Evolutionary conservation across 768 basidiomycete genomes (phyloP).

Genomic region (Arthromyces matolae): DNA sequence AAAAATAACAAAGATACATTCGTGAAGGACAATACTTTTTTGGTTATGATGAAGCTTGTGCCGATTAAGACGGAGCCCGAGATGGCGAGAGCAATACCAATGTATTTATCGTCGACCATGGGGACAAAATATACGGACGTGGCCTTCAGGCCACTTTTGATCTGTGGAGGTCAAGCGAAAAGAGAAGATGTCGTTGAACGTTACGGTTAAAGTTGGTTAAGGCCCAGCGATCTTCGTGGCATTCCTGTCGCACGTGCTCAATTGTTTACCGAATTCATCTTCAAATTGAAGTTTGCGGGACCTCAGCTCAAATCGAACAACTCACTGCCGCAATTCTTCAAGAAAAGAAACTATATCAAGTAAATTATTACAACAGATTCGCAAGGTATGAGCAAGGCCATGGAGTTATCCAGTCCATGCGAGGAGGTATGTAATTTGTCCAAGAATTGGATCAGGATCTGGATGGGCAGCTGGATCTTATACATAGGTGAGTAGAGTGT

Average conservation of each 20-base stretch:
- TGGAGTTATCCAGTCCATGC: constrained; percentile 6
- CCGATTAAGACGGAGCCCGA: constrained; percentile 86
- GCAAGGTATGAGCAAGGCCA: constrained; percentile 11
- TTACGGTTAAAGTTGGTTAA: too few relatives aligned
- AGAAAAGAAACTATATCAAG: too few relatives aligned
- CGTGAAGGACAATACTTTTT: constrained; percentile 78
- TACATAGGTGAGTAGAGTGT: too few relatives aligned
- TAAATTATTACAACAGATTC: too few relatives aligned
- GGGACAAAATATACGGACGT: constrained; percentile 5
- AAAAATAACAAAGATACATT: background rate
- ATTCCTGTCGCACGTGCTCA: constrained; percentile 20
- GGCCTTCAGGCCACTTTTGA: constrained; percentile 20
- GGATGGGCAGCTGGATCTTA: too few relatives aligned
- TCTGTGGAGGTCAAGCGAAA: too few relatives aligned
- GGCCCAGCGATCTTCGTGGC: constrained; percentile 21
- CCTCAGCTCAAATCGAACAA: too few relatives aligned
- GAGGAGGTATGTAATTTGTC: constrained; percentile 3
- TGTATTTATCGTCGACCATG: constrained; percentile 93
- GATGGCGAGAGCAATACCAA: constrained; percentile 86
- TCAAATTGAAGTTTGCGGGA: too few relatives aligned
- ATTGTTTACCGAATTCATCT: constrained; percentile 12
- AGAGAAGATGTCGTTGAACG: constrained; percentile 3
- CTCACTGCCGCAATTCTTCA: too few relatives aligned
- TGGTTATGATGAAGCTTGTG: constrained; percentile 96
- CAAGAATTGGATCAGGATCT: background rate